These are phyloP conservation scores for Saussurea involucrata DNA, from an alignment of 129 eudicot species.

Conservation along the genomic window DNA sequence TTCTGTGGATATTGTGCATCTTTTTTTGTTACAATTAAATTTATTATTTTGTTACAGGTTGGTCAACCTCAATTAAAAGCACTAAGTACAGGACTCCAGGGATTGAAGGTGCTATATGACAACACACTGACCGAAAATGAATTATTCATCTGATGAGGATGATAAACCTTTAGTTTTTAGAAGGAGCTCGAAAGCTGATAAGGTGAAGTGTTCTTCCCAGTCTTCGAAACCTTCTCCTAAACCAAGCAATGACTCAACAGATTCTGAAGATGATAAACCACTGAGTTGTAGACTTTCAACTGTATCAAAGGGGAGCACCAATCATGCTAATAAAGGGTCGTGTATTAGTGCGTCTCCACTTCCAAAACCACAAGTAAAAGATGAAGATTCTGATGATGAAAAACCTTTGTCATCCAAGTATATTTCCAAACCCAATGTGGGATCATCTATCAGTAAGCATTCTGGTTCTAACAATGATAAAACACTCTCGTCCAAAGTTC, in stretches of 20 bases:
- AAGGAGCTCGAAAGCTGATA: slow-evolving; percentile 36
- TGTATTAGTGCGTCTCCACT: slow-evolving; percentile 9
- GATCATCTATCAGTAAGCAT: slow-evolving; percentile 37
- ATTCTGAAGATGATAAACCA: slow-evolving; percentile 80
- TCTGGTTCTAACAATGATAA: slow-evolving; percentile 37
- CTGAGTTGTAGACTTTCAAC: slow-evolving; percentile 43
- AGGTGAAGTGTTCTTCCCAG: slow-evolving; percentile 36
- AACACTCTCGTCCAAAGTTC: slow-evolving; percentile 36
- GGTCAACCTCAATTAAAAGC: slow-evolving; percentile 12
- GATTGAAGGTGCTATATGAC: slow-evolving; percentile 29
- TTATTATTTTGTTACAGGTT: slow-evolving; percentile 6
- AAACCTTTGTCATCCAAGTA: slow-evolving; percentile 56
- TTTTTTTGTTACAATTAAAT: neutral
- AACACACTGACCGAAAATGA: slow-evolving; percentile 34
- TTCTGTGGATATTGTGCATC: neutral
- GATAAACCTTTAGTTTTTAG: slow-evolving; percentile 67
- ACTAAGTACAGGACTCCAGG: slow-evolving; percentile 3
- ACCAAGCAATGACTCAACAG: slow-evolving; percentile 42
- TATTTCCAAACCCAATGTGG: slow-evolving; percentile 34
- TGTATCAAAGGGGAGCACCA: slow-evolving; percentile 39
- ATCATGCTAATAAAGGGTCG: slow-evolving; percentile 32
- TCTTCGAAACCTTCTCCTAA: slow-evolving; percentile 31
- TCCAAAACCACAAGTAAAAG: slow-evolving; percentile 30
- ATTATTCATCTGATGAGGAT: slow-evolving; percentile 60
- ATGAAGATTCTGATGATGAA: slow-evolving; percentile 73